Evolutionary conservation across 2,329 filamentous ascomycete genomes (phyloP), one percentile per base, ranked within the genome.

Genomic region (Sarocladiaceae sp.): DNA sequence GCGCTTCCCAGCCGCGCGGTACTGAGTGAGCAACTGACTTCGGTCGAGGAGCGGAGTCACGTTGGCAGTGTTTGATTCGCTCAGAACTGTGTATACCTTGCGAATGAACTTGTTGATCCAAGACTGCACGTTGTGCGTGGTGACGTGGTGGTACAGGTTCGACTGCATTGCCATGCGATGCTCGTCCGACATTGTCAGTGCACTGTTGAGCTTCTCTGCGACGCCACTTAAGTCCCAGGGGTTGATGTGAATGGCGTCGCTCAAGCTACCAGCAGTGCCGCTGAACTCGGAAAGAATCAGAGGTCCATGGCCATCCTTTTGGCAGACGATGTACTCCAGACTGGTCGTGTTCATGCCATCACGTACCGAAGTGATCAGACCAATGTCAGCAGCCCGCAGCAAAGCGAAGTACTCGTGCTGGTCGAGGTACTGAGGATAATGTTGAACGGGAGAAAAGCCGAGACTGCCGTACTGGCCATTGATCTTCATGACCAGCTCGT

Each of bases 261-360:
- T 82, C 33, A 97, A 78, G 52, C 86, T 94, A 51, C 89, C 89
- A 28, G 93, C 91, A 1, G 93, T 97, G 54, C 93, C 93, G 56
- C 92, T 97, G 69, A 97, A 97, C 68, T 97, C 93, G 13, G 94
- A 97, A 22, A 97, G 81, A 58, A 97, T 97, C 44, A 97, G 75
- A 2, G 92, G 93, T 1, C 92, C 89, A 59, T 92, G 84, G 53
- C 85, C 86, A 57, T 94, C 87, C 62, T 90, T 88, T 70, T 97
- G 93, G 67, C 90, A 96, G 53, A 96, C 81, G 53, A 97, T 85
- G 66, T 97, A 97, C 70, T 97, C 94, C 60, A 97, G 76, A 66
- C 90, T 95, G 18, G 92, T 96, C 0, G 93, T 97, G 74, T 97
- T 97, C 92, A 97, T 97, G 54, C 93, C 93, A 67, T 97, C 94